Evolutionary conservation across 345 rosid genomes (phyloP).

Genomic region (thale cress (Arabidopsis thaliana)): DNA sequence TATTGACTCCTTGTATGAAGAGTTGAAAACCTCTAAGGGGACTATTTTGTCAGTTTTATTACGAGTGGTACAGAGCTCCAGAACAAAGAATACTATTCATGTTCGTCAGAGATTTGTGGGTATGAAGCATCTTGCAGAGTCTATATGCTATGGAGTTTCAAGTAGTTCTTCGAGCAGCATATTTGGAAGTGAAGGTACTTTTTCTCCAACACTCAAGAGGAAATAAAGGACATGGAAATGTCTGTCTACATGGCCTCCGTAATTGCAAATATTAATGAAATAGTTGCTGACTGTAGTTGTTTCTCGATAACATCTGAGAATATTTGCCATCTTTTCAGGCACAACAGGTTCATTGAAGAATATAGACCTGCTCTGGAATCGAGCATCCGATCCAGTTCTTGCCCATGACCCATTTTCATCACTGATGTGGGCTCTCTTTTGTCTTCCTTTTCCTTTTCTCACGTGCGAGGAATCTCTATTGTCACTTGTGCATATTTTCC

Average conservation of each 20-base stretch:
- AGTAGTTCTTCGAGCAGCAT: slow-evolving; percentile 47
- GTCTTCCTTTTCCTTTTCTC: slow-evolving; percentile 87
- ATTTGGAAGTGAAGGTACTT: slow-evolving; percentile 55
- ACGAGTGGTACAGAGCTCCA: slow-evolving; percentile 63
- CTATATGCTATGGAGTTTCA: slow-evolving; percentile 69
- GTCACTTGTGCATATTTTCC: slow-evolving; percentile 84
- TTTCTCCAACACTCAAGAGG: slow-evolving; percentile 26
- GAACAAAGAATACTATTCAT: slow-evolving; percentile 60
- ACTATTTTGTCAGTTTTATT: slow-evolving; percentile 71
- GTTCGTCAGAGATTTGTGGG: slow-evolving; percentile 88
- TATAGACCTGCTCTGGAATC: slow-evolving; percentile 70
- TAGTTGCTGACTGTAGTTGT: slow-evolving; percentile 29
- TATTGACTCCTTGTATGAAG: slow-evolving; percentile 62
- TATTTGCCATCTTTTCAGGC: slow-evolving; percentile 52
- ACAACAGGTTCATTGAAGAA: slow-evolving; percentile 54
- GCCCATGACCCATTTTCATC: slow-evolving; percentile 93
- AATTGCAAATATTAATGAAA: slow-evolving; percentile 13
- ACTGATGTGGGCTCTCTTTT: slow-evolving; percentile 92
- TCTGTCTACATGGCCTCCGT: slow-evolving; percentile 19
- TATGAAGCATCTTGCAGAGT: slow-evolving; percentile 76
- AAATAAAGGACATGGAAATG: slow-evolving; percentile 12
- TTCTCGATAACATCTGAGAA: slow-evolving; percentile 24
- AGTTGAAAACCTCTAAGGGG: slow-evolving; percentile 72
- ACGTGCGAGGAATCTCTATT: slow-evolving; percentile 75
- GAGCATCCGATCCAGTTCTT: slow-evolving; percentile 83